phyloP scores from a whole-genome alignment of 148 eudicot species.

The Heliosperma pusillum region DNA sequence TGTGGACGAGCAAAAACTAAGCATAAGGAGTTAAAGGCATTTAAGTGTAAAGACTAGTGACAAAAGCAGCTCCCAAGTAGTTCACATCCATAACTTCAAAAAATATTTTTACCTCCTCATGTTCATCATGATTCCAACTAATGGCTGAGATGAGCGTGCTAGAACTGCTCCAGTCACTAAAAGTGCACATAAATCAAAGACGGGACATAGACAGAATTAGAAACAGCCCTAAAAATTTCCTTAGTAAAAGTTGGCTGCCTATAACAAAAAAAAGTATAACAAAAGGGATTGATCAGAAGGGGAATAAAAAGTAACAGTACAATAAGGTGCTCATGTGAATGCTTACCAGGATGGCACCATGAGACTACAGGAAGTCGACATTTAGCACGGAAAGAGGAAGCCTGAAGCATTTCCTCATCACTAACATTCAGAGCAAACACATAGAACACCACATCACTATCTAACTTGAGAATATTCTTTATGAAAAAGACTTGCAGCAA shows the following conservation, averaged over 20 bases:
- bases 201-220: conserved; percentile 10
- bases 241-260: no score
- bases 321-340: conserved; percentile 8
- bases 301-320: background rate
- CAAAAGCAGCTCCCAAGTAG: conserved; percentile 12
- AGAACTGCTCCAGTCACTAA: conserved; percentile 90
- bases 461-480: conserved; percentile 1
- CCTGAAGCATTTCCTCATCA: conserved; percentile 85
- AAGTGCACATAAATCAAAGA: background rate
- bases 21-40: background rate
- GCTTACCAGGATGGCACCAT: conserved; percentile 82
- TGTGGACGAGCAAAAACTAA: conserved; percentile 32
- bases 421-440: conserved; percentile 41
- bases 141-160: conserved; percentile 97
- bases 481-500: conserved; percentile 6
- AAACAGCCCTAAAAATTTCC: background rate
- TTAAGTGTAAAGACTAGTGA: background rate
- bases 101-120: conserved; percentile 71
- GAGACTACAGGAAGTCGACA: conserved; percentile 82
- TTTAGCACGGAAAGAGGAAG: conserved; percentile 86
- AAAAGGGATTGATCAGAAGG: background rate
- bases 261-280: background rate
- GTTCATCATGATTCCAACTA: conserved; percentile 99
- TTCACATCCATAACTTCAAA: conserved; percentile 2
- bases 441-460: conserved; percentile 12